A percentile compares a stretch with the other conserved stretches of the same genome.
These are phyloP conservation scores for Nothophytophthora sp. DNA, from an alignment of 352 stramenopile species.

Conservation along the genomic window DNA sequence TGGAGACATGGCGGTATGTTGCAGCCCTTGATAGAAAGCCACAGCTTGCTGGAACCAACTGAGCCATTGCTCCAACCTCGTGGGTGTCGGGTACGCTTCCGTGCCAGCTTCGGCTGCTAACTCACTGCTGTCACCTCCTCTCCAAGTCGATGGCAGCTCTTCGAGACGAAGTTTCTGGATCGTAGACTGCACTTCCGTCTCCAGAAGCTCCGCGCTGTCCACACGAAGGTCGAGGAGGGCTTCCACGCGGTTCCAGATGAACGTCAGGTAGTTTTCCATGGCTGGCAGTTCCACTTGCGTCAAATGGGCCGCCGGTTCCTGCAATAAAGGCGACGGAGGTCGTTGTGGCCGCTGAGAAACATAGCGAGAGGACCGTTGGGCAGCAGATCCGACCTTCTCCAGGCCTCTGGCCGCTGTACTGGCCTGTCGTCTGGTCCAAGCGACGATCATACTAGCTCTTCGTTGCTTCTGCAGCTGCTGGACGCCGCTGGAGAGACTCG, in stretches of 20 bases:
- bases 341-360: conserved; percentile 13
- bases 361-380: conserved; percentile 5
- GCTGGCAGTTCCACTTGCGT: conserved; percentile 46
- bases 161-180: conserved; percentile 16
- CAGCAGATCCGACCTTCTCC: conserved; percentile 3
- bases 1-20: conserved; percentile 13
- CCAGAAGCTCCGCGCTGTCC: conserved; percentile 12
- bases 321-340: conserved; percentile 21
- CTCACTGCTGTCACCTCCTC: no score
- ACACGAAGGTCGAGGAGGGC: conserved; percentile 30
- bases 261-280: conserved; percentile 46
- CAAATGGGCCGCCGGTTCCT: conserved; percentile 34
- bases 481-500: conserved; percentile 33
- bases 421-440: conserved; percentile 28
- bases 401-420: neutral
- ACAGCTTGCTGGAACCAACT: conserved; percentile 30
- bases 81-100: conserved; percentile 2
- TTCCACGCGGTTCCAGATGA: conserved; percentile 42
- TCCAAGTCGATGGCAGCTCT: conserved; percentile 16
- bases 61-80: conserved; percentile 21
- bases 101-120: neutral
- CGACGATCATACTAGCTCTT: conserved; percentile 36
- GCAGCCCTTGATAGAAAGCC: conserved; percentile 33
- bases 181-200: conserved; percentile 14
- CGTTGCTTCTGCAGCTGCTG: conserved; percentile 45